A percentile compares a stretch with the other conserved stretches of the same genome.
phyloP scores from a whole-genome alignment of 345 rosid genomes.

The Passiflora organensis region DNA sequence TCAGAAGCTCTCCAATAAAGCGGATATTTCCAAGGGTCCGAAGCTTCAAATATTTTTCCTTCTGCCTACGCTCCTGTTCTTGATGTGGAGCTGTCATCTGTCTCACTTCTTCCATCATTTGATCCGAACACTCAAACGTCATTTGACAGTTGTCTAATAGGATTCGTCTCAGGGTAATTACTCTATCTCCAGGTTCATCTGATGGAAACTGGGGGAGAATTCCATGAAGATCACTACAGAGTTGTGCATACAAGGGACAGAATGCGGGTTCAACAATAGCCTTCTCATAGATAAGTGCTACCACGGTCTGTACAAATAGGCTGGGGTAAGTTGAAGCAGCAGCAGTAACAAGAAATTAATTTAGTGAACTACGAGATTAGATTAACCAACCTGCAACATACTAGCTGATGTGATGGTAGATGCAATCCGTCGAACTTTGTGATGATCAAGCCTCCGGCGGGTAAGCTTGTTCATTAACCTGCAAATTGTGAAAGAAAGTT shows the following conservation, averaged over 20 bases:
- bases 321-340: slow-evolving; percentile 2
- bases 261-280: slow-evolving; percentile 91
- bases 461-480: slow-evolving; percentile 93
- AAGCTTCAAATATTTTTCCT: slow-evolving; percentile 67
- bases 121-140: slow-evolving; percentile 85
- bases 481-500: neutral
- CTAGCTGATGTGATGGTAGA: slow-evolving; percentile 88
- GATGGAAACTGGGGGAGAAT: slow-evolving; percentile 81
- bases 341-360: neutral
- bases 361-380: neutral
- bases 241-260: slow-evolving; percentile 84
- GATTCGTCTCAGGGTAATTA: slow-evolving; percentile 74
- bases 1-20: slow-evolving; percentile 89
- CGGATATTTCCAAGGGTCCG: slow-evolving; percentile 90
- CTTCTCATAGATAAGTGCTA: slow-evolving; percentile 79
- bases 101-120: slow-evolving; percentile 66
- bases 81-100: slow-evolving; percentile 75
- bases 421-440: slow-evolving; percentile 84
- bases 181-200: slow-evolving; percentile 80
- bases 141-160: slow-evolving; percentile 87
- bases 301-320: slow-evolving; percentile 60
- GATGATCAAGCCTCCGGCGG: slow-evolving; percentile 88
- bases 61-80: slow-evolving; percentile 77
- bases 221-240: slow-evolving; percentile 71
- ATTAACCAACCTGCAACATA: slow-evolving; percentile 52